Evolutionary conservation across 2,329 filamentous ascomycete species (phyloP).

Genomic region (Trichoderma citrinoviride): DNA sequence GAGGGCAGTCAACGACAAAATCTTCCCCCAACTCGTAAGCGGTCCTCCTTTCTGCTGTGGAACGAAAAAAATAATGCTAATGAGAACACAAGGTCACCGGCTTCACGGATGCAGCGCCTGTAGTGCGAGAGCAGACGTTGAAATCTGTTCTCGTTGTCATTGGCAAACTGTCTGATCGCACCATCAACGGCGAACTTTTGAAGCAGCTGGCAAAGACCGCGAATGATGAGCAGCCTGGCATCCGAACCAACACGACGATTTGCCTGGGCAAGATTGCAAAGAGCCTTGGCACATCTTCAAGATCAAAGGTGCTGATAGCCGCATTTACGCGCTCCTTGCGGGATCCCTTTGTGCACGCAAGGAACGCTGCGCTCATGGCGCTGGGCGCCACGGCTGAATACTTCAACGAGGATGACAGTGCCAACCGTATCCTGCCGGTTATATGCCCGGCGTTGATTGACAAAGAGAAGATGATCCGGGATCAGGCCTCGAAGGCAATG

Average conservation of each 20-base stretch:
- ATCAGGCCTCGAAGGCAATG: slow-evolving; percentile 85
- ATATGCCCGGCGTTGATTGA: slow-evolving; percentile 85
- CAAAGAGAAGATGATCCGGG: slow-evolving; percentile 91
- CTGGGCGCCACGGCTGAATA: slow-evolving; percentile 80
- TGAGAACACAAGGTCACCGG: slow-evolving; percentile 66
- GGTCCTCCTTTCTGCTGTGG: not conserved
- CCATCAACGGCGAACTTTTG: slow-evolving; percentile 88
- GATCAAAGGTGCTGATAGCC: slow-evolving; percentile 87
- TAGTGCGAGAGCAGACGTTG: slow-evolving; percentile 92
- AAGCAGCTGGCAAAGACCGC: slow-evolving; percentile 91
- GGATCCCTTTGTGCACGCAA: slow-evolving; percentile 91
- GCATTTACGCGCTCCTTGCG: slow-evolving; percentile 86
- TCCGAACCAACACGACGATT: slow-evolving; percentile 96
- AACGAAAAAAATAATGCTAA: slow-evolving; percentile 28
- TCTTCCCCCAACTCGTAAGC: slow-evolving; percentile 84
- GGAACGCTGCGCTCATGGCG: slow-evolving; percentile 85
- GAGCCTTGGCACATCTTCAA: slow-evolving; percentile 72
- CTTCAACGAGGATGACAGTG: slow-evolving; percentile 88
- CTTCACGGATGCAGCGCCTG: slow-evolving; percentile 85
- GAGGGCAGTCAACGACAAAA: slow-evolving; percentile 90
- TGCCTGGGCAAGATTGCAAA: slow-evolving; percentile 95
- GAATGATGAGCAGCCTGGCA: slow-evolving; percentile 96
- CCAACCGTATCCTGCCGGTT: slow-evolving; percentile 75
- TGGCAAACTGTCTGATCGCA: slow-evolving; percentile 84
- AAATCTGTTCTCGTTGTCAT: slow-evolving; percentile 90